Conservation (phyloP, 1,284 basidiomycete genomes). For the Mycosarcoma maydis region DNA sequence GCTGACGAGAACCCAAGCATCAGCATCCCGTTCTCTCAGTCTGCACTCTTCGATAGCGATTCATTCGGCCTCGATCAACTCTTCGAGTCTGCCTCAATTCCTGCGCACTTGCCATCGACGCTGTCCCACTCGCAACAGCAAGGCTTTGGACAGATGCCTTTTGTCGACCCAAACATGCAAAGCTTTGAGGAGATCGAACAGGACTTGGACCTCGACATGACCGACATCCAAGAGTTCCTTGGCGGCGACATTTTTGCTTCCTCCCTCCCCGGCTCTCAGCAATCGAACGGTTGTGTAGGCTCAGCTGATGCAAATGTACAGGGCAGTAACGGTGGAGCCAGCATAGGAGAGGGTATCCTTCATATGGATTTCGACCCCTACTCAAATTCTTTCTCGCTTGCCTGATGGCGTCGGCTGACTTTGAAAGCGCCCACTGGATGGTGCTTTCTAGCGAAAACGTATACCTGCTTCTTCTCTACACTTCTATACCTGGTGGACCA, state of each 20-base stretch:
- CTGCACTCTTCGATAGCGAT: background rate
- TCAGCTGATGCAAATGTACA: too few species aligned
- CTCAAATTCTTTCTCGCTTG: conserved; percentile 7
- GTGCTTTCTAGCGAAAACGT: background rate
- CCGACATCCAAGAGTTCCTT: conserved; percentile 17
- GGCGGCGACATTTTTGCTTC: conserved; percentile 1
- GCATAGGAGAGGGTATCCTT: conserved; percentile 1
- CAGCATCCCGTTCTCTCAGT: background rate
- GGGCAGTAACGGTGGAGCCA: background rate
- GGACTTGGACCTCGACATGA: conserved; percentile 17
- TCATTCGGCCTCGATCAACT: conserved; percentile 12
- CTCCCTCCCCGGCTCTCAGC: conserved; percentile 1
- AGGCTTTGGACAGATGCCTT: background rate
- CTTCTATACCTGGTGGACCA: background rate
- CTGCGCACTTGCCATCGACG: background rate
- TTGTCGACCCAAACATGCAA: background rate
- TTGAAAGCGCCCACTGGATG: background rate
- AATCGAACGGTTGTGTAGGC: background rate
- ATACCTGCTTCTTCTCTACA: background rate
- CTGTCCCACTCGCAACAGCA: conserved; percentile 2
- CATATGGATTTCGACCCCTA: conserved; percentile 27
- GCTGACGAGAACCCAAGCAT: background rate
- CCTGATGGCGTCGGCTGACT: background rate
- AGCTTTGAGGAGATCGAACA: background rate
- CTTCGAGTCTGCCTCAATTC: background rate